A percentile compares a stretch with the other conserved stretches of the same genome.
Evolutionary conservation across 768 basidiomycete species (phyloP).

Genomic region (Trichaptum fuscoviolaceum): DNA sequence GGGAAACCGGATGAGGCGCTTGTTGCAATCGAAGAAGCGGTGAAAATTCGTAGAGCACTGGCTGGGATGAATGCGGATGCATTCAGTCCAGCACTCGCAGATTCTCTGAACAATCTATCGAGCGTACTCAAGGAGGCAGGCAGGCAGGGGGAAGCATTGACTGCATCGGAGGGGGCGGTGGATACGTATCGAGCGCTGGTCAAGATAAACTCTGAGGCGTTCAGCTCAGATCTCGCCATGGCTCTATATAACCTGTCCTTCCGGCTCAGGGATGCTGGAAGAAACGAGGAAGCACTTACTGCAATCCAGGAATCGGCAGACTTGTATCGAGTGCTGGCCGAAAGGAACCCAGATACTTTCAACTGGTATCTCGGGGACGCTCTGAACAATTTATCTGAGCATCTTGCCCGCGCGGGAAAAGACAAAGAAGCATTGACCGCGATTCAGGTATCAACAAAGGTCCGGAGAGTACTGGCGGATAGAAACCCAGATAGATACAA

Average conservation of each 20-base stretch:
- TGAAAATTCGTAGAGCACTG: slow-evolving; percentile 6
- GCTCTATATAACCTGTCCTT: not conserved
- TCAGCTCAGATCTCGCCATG: not conserved
- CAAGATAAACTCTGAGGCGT: slow-evolving; percentile 3
- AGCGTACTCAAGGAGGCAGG: slow-evolving; percentile 7
- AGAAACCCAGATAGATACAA: not conserved
- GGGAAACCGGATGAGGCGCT: slow-evolving; percentile 10
- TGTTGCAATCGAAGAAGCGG: slow-evolving; percentile 8
- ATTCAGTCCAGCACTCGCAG: slow-evolving; percentile 2
- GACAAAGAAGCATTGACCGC: slow-evolving; percentile 10
- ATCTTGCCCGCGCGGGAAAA: slow-evolving; percentile 4
- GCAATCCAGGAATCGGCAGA: slow-evolving; percentile 9
- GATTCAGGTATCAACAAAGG: no score
- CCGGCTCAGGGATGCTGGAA: slow-evolving; percentile 6
- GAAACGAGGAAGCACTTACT: slow-evolving; percentile 9
- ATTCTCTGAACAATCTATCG: slow-evolving; percentile 9
- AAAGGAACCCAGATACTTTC: slow-evolving; percentile 7
- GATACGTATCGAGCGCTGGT: not conserved
- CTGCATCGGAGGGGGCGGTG: slow-evolving; percentile 1
- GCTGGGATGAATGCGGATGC: not conserved
- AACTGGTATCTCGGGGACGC: not conserved
- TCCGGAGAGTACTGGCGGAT: no score
- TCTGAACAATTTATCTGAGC: slow-evolving; percentile 9
- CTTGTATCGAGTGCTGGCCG: slow-evolving; percentile 8
- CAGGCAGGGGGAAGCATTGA: not conserved